Conservation (phyloP, 495 filamentous ascomycete genomes). For the Chaetomium fimeti region DNA sequence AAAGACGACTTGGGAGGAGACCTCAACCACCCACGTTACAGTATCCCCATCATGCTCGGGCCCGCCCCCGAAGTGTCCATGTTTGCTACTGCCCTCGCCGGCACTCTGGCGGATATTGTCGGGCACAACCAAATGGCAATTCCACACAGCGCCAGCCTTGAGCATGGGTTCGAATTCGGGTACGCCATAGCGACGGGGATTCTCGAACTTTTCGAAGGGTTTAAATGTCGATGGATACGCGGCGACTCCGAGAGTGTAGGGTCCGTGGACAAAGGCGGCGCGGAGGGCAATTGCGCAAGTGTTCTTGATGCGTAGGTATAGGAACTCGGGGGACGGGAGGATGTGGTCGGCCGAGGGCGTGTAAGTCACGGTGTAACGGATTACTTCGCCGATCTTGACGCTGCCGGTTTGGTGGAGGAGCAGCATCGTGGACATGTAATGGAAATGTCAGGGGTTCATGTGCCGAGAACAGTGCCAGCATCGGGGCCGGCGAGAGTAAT, state of each 20-base stretch:
- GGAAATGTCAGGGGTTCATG: slow-evolving; percentile 9
- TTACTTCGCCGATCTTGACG: slow-evolving; percentile 89
- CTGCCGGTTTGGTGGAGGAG: slow-evolving; percentile 83
- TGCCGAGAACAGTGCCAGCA: slow-evolving; percentile 4
- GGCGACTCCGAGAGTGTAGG: slow-evolving; percentile 84
- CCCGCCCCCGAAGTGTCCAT: slow-evolving; percentile 40
- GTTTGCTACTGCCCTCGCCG: slow-evolving; percentile 34
- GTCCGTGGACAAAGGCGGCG: slow-evolving; percentile 93
- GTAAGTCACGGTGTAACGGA: slow-evolving; percentile 90
- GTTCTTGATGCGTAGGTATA: slow-evolving; percentile 86
- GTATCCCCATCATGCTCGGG: slow-evolving; percentile 46
- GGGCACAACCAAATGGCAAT: slow-evolving; percentile 72
- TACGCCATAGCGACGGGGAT: slow-evolving; percentile 59
- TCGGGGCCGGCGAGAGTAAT: neutral
- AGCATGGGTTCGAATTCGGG: slow-evolving; percentile 94
- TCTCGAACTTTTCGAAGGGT: slow-evolving; percentile 68
- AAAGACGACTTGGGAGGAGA: slow-evolving; percentile 88
- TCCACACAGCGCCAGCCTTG: slow-evolving; percentile 87
- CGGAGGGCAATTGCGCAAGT: slow-evolving; percentile 86
- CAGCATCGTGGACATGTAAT: slow-evolving; percentile 60
- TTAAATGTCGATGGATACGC: slow-evolving; percentile 78
- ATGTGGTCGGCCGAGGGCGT: slow-evolving; percentile 85
- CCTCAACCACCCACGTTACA: slow-evolving; percentile 86
- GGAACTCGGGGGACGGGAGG: slow-evolving; percentile 71
- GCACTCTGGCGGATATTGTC: slow-evolving; percentile 57